Evolutionary conservation across 306 rosid genomes (phyloP), one percentile per base, ranked within the genome.

Genomic region (Cicer judaicum): DNA sequence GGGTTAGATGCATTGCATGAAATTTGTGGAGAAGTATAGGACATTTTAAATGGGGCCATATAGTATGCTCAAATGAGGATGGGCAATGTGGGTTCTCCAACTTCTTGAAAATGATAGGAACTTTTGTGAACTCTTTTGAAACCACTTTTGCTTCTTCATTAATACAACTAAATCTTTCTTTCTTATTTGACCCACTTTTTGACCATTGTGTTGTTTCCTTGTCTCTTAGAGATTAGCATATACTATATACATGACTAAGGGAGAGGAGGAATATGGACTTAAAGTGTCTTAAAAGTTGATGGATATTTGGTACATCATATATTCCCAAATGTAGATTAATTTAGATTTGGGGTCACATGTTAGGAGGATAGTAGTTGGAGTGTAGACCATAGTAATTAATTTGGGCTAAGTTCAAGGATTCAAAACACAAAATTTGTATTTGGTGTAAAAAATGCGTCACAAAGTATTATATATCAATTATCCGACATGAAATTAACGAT

Each of bases 361-460:
- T 80, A 38, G 84, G 79, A 85, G 53, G 73, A 21, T 24, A 46
- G 73, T 68, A 68, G 79, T 74, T 84, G 80, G 82, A 69, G 78
- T 73, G 61, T 76, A 75, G 75, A 73, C 61, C 64, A 55, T 44
- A 44, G 52, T 46, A 19, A 74, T 80, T 47, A 63, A 81, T 9
- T 72, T 83, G 89, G 88, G 80, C 89, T n/a, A 89, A 87, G 86
- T 91, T 89, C 88, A 91, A 83, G 89, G 91, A 78, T 65, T 80
- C 86, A 1, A 56, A 67, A 47, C 1, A 41, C 55, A 73, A 55
- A 67, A 24, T 2, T 24, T 24, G 34, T 0, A 24, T 24, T 24
- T 21, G 24, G 24, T 21, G 2, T 2, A 21, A 0, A 21, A 21
- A 21, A 2, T 21, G 2, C 24, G 21, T 21, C 24, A 21, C 24